Percentiles rank a stretch among this genome's conserved stretches.
Evolutionary conservation across 2,329 filamentous ascomycete species (phyloP).

Genomic region (Microdochium paspali): DNA sequence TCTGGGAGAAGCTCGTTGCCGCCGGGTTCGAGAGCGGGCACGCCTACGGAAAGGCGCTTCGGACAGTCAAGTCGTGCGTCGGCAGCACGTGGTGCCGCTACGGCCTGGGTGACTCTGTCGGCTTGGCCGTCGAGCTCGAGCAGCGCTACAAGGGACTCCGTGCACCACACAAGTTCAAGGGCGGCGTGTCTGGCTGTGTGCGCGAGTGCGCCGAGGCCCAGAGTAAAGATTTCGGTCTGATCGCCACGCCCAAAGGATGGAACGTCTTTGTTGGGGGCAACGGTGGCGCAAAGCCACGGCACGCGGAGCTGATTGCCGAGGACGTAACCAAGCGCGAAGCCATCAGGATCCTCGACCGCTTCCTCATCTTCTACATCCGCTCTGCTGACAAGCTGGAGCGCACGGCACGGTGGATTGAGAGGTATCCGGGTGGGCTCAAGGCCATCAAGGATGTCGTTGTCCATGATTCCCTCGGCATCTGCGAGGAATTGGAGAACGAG

Average conservation of each 20-base stretch:
- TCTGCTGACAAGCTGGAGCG: slow-evolving; percentile 85
- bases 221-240: slow-evolving; percentile 88
- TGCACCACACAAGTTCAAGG: slow-evolving; percentile 86
- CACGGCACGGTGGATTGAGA: slow-evolving; percentile 81
- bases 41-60: slow-evolving; percentile 79
- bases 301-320: slow-evolving; percentile 75
- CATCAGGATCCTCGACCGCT: slow-evolving; percentile 76
- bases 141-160: slow-evolving; percentile 88
- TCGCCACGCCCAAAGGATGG: slow-evolving; percentile 87
- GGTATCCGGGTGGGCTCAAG: slow-evolving; percentile 70
- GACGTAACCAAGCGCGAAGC: slow-evolving; percentile 79
- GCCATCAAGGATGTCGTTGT: slow-evolving; percentile 78
- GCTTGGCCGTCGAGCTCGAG: slow-evolving; percentile 79
- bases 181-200: slow-evolving; percentile 84
- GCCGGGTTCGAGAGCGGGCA: slow-evolving; percentile 87
- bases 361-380: slow-evolving; percentile 88
- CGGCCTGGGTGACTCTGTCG: slow-evolving; percentile 82
- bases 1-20: slow-evolving; percentile 73
- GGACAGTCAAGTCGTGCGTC: slow-evolving; percentile 87
- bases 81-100: slow-evolving; percentile 88
- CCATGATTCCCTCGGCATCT: slow-evolving; percentile 79
- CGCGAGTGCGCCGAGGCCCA: slow-evolving; percentile 88
- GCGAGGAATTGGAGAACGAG: slow-evolving; percentile 72
- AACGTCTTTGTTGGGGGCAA: slow-evolving; percentile 90
- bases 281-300: slow-evolving; percentile 74